These are phyloP conservation scores for Phytophthora aleatoria DNA, from an alignment of 352 stramenopile species.

Conservation along the genomic window DNA sequence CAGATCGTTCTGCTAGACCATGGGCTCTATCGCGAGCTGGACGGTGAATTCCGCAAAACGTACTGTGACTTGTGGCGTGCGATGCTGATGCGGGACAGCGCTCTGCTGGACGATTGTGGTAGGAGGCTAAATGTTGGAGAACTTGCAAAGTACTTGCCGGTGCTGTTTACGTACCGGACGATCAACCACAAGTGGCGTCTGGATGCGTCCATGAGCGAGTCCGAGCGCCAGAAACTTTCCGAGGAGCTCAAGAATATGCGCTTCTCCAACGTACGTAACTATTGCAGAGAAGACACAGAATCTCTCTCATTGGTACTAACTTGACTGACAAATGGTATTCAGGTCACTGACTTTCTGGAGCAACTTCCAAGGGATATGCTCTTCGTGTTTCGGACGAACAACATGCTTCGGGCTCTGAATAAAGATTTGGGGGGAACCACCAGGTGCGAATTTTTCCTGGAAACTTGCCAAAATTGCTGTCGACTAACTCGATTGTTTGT, in stretches of 20 bases:
- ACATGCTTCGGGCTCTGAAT: conserved; percentile 91
- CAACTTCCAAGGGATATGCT: conserved; percentile 90
- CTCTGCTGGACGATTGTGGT: conserved; percentile 69
- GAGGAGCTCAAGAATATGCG: conserved; percentile 69
- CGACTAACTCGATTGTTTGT: neutral
- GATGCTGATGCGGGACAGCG: conserved; percentile 92
- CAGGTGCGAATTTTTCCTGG: conserved; percentile 31
- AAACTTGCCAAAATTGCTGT: conserved; percentile 6
- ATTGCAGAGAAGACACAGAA: neutral
- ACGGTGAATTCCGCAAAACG: conserved; percentile 92
- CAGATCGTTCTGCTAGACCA: conserved; percentile 98
- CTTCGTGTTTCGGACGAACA: conserved; percentile 92
- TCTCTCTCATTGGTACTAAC: neutral
- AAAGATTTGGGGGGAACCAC: conserved; percentile 86
- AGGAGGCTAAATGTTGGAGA: conserved; percentile 56
- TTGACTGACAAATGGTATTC: conserved; percentile 14
- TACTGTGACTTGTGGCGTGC: conserved; percentile 96
- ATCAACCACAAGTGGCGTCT: conserved; percentile 63
- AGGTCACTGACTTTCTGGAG: conserved; percentile 86
- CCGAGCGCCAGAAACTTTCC: conserved; percentile 63
- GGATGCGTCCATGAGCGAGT: conserved; percentile 68
- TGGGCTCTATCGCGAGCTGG: conserved; percentile 95
- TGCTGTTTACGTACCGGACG: conserved; percentile 90
- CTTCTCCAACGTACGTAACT: conserved; percentile 60
- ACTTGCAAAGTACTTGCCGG: conserved; percentile 72